Percentiles rank a stretch among this genome's conserved stretches.
Conservation (phyloP, 805 yeast species). For the Saturnispora dispora region DNA sequence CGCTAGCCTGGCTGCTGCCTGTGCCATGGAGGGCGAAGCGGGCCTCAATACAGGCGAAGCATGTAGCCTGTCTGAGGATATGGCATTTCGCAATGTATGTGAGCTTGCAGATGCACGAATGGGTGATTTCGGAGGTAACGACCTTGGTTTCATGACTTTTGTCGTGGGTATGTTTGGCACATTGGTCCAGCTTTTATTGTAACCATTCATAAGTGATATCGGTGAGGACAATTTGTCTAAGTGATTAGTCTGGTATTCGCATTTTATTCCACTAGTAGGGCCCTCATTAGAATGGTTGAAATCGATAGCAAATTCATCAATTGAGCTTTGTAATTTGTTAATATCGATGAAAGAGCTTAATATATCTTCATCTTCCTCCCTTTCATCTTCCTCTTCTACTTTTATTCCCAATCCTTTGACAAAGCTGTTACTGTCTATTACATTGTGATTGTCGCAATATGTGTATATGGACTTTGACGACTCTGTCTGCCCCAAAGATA, state of each 20-base stretch:
- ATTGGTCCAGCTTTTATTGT: not conserved
- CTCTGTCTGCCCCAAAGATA: not conserved
- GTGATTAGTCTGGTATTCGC: not conserved
- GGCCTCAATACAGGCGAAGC: not conserved
- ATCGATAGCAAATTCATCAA: not conserved
- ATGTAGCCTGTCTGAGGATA: not conserved
- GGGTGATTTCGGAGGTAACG: not conserved
- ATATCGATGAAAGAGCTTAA: slow-evolving; percentile 2
- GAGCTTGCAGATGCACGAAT: not conserved
- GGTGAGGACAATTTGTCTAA: not conserved
- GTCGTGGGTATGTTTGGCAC: not conserved
- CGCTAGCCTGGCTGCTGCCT: not conserved
- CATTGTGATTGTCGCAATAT: not conserved
- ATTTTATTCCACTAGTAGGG: not conserved
- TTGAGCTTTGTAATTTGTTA: not conserved
- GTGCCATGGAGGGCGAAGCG: not conserved
- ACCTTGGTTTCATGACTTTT: not conserved
- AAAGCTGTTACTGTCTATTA: not conserved
- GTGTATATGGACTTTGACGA: not conserved
- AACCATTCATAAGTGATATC: not conserved
- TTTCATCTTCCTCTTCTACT: not conserved
- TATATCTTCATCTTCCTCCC: not conserved
- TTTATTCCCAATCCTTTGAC: not conserved
- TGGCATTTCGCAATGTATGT: not conserved
- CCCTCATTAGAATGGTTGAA: not conserved